Evolutionary conservation across 2,329 filamentous ascomycete species (phyloP), one percentile per base, ranked within the genome.

Genomic region (Purpureocillium lavendulum): DNA sequence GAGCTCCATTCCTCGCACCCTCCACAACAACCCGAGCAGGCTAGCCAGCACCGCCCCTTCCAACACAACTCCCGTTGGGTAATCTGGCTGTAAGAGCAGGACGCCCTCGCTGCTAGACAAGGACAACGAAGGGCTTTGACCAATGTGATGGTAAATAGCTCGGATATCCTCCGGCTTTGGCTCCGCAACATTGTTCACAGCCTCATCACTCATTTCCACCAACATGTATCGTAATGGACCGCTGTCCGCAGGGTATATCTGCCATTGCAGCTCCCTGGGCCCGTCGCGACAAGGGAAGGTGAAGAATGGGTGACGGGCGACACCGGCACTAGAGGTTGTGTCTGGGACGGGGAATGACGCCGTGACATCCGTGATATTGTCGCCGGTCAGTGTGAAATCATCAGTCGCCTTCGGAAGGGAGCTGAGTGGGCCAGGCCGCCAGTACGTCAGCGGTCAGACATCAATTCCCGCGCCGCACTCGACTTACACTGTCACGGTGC

Each of bases 1-100:
- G 14, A 16, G 9, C 18, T 35, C 14, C 33, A 31, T 35, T 14
- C 16, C 32, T 8, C 38, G 33, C 1, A 35, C 33, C 33, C 32
- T 40, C 38, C 38, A 12, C 21, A 31, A 30, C 17, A 37, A 18
- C 12, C 28, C 35, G n/a, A 37, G 35, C n/a, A 37, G 35, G 35
- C 35, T 37, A n/a, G 35, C 35, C 10, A 31, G 14, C 30, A 37
- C 14, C 35, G 11, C 15, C 11, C 11, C 14, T 9, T 30, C 11
- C 3, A 12, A 10, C 26, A 35, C 11, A 31, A 12, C 13, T 14
- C 18, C 34, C 3, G 11, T 21, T 14, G 34, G 14, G 15, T 35
- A 2, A 3, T 4, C 10, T 7, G 24, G 12, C 12, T 13, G 12
- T 21, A 14, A 17, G 10, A 37, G 29, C 16, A 32, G 14, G n/a